Percentiles rank a stretch among this genome's conserved stretches.
Evolutionary conservation across 352 stramenopile genomes (phyloP).

Genomic region (Globisporangium middletonii): DNA sequence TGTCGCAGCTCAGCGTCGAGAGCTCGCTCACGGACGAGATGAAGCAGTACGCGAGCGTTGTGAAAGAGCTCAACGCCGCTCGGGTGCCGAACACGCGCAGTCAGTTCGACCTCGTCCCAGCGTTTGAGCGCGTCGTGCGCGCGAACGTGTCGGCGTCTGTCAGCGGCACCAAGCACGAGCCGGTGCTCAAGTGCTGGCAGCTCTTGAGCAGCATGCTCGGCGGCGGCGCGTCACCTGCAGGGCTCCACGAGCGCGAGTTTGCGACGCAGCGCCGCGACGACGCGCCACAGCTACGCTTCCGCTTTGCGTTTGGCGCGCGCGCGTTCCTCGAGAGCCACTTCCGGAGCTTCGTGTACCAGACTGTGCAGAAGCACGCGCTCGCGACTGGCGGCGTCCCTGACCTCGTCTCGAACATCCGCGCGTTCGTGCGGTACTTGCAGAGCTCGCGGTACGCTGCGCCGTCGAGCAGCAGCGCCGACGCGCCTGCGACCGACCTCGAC

Average conservation of each 20-base stretch:
- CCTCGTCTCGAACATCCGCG: slow-evolving; percentile 63
- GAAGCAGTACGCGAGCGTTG: slow-evolving; percentile 69
- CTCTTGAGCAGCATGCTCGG: slow-evolving; percentile 60
- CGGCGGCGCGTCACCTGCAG: slow-evolving; percentile 28
- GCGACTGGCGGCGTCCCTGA: slow-evolving; percentile 66
- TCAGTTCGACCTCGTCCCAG: slow-evolving; percentile 58
- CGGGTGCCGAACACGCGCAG: slow-evolving; percentile 63
- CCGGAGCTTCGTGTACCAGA: slow-evolving; percentile 70
- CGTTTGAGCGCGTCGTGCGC: slow-evolving; percentile 47
- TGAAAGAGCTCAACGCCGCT: slow-evolving; percentile 65
- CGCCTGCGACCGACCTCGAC: slow-evolving; percentile 13
- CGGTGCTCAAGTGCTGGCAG: slow-evolving; percentile 79
- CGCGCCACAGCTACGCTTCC: slow-evolving; percentile 35
- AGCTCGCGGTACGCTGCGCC: slow-evolving; percentile 48
- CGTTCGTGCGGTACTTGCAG: slow-evolving; percentile 73
- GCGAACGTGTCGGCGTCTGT: slow-evolving; percentile 52
- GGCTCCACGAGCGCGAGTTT: slow-evolving; percentile 59
- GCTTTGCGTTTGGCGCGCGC: slow-evolving; percentile 59
- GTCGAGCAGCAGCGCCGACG: slow-evolving; percentile 18
- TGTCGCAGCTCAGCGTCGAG: slow-evolving; percentile 60
- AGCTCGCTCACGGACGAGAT: slow-evolving; percentile 80
- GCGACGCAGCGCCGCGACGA: slow-evolving; percentile 28
- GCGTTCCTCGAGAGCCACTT: slow-evolving; percentile 80
- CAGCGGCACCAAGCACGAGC: slow-evolving; percentile 66
- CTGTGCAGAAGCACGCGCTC: slow-evolving; percentile 65